These are phyloP conservation scores for Funneliformis caledonium DNA, from an alignment of 371 early-diverging fungal species.

Conservation along the genomic window DNA sequence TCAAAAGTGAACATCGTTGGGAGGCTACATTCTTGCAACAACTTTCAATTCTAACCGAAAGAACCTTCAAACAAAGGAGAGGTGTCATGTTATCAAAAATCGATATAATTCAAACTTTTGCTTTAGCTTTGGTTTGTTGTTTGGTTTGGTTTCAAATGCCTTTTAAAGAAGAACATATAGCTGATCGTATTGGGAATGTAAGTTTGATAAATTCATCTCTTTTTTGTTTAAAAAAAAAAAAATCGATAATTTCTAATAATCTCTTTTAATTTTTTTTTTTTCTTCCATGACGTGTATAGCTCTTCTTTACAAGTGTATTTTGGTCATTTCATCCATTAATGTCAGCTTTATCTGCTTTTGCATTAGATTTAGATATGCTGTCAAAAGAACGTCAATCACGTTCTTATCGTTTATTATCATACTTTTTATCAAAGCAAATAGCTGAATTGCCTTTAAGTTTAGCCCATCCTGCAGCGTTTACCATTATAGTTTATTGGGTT, in stretches of 20 bases:
- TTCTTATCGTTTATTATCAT: slow-evolving; percentile 22
- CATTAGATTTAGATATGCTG: slow-evolving; percentile 7
- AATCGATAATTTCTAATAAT: not conserved
- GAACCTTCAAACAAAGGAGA: slow-evolving; percentile 30
- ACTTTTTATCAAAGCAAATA: slow-evolving; percentile 16
- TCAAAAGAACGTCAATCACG: slow-evolving; percentile 34
- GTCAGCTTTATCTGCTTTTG: not conserved
- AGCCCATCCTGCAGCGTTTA: not conserved
- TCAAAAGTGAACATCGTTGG: slow-evolving; percentile 5
- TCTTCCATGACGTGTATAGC: not conserved
- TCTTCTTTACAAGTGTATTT: not conserved
- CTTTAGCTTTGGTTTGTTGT: not conserved
- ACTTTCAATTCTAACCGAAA: slow-evolving; percentile 17
- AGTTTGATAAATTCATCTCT: not conserved
- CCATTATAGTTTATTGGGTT: slow-evolving; percentile 10
- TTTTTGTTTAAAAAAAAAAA: not conserved
- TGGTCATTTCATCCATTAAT: slow-evolving; percentile 28
- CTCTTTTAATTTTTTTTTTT: not conserved
- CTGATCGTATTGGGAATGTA: slow-evolving; percentile 3
- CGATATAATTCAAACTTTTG: not conserved
- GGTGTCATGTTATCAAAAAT: slow-evolving; percentile 11
- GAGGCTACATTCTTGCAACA: slow-evolving; percentile 30
- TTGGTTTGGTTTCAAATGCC: slow-evolving; percentile 23
- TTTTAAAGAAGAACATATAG: not conserved
- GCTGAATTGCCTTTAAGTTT: slow-evolving; percentile 13